A percentile compares a stretch with the other conserved stretches of the same genome.
phyloP scores from a whole-genome alignment of 2,329 filamentous ascomycete genomes.

The Claviceps sp. region DNA sequence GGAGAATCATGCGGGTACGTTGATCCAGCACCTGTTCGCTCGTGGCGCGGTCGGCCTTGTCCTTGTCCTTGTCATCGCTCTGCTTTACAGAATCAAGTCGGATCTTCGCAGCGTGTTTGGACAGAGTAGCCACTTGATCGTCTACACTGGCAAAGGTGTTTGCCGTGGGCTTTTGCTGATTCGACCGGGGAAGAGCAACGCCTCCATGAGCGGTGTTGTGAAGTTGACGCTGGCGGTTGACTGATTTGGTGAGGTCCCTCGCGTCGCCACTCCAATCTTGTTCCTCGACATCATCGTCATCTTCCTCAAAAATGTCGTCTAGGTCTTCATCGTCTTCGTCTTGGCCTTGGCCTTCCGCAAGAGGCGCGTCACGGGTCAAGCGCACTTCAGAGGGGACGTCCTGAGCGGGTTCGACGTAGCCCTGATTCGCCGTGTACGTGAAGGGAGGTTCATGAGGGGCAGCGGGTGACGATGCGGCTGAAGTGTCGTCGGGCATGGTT shows the following conservation, averaged over 20 bases:
- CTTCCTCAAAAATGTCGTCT: slow-evolving; percentile 26
- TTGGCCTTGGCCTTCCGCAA: slow-evolving; percentile 12
- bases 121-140: slow-evolving; percentile 75
- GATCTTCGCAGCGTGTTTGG: slow-evolving; percentile 76
- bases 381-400: slow-evolving; percentile 19
- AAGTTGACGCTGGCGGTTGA: slow-evolving; percentile 69
- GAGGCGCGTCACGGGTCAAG: slow-evolving; percentile 14
- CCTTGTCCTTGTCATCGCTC: slow-evolving; percentile 46
- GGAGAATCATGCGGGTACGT: slow-evolving; percentile 83
- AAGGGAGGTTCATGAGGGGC: slow-evolving; percentile 33
- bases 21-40: slow-evolving; percentile 91
- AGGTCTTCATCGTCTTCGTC: slow-evolving; percentile 24
- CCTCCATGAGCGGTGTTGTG: slow-evolving; percentile 26
- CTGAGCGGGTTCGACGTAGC: slow-evolving; percentile 26
- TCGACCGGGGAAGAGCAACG: slow-evolving; percentile 52
- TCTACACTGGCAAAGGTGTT: slow-evolving; percentile 73
- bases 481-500: slow-evolving; percentile 11
- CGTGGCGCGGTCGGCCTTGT: slow-evolving; percentile 87
- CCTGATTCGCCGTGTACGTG: slow-evolving; percentile 28
- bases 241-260: slow-evolving; percentile 68
- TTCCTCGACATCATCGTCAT: slow-evolving; percentile 45
- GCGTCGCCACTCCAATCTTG: slow-evolving; percentile 47
- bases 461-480: slow-evolving; percentile 19
- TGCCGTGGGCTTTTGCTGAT: slow-evolving; percentile 63
- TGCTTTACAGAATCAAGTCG: slow-evolving; percentile 55